Evolutionary conservation across 192 early-diverging fungal genomes (phyloP), one percentile per base, ranked within the genome.

Genomic region (Thamnidium elegans): DNA sequence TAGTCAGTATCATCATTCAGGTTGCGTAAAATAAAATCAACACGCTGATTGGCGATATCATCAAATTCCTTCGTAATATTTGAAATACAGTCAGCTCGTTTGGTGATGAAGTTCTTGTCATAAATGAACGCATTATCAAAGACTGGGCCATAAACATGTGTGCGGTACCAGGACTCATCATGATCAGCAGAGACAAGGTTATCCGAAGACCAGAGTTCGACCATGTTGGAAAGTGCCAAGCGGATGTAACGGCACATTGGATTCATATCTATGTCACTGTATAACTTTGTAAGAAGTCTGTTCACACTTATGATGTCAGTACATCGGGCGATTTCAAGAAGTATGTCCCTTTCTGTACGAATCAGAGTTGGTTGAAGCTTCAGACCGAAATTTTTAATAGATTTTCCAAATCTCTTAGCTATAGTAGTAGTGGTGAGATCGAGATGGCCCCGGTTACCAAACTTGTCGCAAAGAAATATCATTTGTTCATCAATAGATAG

Each of bases 11-110:
- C 14, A 11, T 42, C 17, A 39, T 42, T 42, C 6, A 42, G 3
- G n/a, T 56, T 42, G 8, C 55, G 30, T 56, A 42, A 39, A 39
- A 56, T 56, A 56, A 56, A 56, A 56, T 56, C 34, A 34, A 56
- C n/a, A 14, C 36, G 14, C 31, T 42, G 14, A 0, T 56, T 56
- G 13, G 2, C 17, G 11, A 56, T 21, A 39, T 42, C 34, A 36
- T 39, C 7, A 5, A 56, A 56, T 56, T 56, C 34, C 21, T 42
- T 34, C 7, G 6, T 42, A n/a, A 42, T 42, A 56, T 4, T 42
- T 30, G 55, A 42, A 34, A 21, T 15, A 9, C 55, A 42, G 4
- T 56, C 32, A 1, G 55, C 55, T 56, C 34, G 3, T 56, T 56
- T 56, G 5, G 55, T 21, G 15, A 7, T 42, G 5, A 34, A 56